Conservation (phyloP, 106 monocot genomes). For the Allium fistulosum region DNA sequence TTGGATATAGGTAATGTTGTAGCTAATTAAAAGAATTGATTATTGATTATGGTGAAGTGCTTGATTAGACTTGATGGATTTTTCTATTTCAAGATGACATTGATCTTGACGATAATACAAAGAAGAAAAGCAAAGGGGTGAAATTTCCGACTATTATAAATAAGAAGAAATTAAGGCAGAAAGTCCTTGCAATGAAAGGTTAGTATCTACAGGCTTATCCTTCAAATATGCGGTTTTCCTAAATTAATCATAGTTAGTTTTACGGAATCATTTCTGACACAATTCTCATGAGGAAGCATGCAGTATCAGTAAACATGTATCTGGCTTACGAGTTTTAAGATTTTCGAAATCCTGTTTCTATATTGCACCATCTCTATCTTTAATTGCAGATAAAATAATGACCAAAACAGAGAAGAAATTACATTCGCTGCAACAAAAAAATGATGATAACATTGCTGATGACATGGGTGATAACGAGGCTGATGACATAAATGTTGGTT, state of each 20-base stretch:
- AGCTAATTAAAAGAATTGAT: too few species aligned
- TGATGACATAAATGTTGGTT: conserved; percentile 21
- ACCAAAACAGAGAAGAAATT: conserved; percentile 13
- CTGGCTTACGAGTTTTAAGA: too few species aligned
- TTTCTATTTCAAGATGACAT: conserved; percentile 47
- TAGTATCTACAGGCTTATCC: conserved; percentile 1
- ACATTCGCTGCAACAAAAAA: too few species aligned
- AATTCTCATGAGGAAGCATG: too few species aligned
- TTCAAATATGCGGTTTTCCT: too few species aligned
- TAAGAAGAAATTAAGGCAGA: conserved; percentile 51
- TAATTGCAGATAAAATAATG: conserved; percentile 44
- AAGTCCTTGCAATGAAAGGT: conserved; percentile 56
- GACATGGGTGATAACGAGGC: conserved; percentile 34
- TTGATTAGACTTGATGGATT: background rate
- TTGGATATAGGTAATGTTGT: conserved; percentile 46
- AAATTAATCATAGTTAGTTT: too few species aligned
- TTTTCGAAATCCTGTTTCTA: too few species aligned
- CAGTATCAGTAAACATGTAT: too few species aligned
- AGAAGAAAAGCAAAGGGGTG: conserved; percentile 42
- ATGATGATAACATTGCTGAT: conserved; percentile 1
- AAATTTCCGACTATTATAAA: conserved; percentile 31
- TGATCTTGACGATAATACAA: conserved; percentile 39
- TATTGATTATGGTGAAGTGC: too few species aligned
- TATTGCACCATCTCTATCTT: background rate
- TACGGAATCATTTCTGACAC: too few species aligned